phyloP scores from a whole-genome alignment of 257 asterid genomes.

The Solanum pimpinellifolium region DNA sequence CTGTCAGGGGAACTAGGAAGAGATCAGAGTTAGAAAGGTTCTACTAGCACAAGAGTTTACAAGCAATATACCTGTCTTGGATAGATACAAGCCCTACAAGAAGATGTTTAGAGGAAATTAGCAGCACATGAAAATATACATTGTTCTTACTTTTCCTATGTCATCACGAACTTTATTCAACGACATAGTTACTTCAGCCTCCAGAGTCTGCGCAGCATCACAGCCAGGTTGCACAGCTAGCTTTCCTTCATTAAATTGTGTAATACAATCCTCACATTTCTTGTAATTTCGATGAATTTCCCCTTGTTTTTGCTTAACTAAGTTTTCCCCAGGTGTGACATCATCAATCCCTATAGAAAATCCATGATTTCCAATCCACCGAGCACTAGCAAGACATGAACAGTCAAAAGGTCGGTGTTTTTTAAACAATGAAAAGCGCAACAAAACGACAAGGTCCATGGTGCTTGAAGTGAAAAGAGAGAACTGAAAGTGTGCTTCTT shows the following conservation, averaged over 20 bases:
- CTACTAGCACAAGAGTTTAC: neutral
- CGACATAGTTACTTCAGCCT: slow-evolving; percentile 55
- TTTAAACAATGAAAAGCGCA: neutral
- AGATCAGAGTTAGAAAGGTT: neutral
- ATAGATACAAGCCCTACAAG: neutral
- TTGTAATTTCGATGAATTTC: slow-evolving; percentile 45
- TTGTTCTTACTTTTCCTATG: slow-evolving; percentile 50
- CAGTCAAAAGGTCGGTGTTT: neutral
- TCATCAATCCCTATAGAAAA: slow-evolving; percentile 95
- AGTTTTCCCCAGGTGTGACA: slow-evolving; percentile 59
- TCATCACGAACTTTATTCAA: slow-evolving; percentile 67
- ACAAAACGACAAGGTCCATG: neutral
- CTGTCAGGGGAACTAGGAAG: neutral
- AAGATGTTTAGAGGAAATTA: neutral
- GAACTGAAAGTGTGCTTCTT: neutral
- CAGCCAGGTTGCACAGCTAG: slow-evolving; percentile 80
- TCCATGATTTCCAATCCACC: slow-evolving; percentile 99
- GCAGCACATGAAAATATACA: neutral
- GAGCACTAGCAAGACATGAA: slow-evolving; percentile 53
- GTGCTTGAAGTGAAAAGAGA: neutral
- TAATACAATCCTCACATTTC: slow-evolving; percentile 44
- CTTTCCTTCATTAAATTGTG: slow-evolving; percentile 54
- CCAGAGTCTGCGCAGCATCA: slow-evolving; percentile 82
- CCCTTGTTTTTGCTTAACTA: slow-evolving; percentile 48
- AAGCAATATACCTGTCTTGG: neutral